Evolutionary conservation across 2,329 filamentous ascomycete genomes (phyloP).

Genomic region (Alternaria longipes): DNA sequence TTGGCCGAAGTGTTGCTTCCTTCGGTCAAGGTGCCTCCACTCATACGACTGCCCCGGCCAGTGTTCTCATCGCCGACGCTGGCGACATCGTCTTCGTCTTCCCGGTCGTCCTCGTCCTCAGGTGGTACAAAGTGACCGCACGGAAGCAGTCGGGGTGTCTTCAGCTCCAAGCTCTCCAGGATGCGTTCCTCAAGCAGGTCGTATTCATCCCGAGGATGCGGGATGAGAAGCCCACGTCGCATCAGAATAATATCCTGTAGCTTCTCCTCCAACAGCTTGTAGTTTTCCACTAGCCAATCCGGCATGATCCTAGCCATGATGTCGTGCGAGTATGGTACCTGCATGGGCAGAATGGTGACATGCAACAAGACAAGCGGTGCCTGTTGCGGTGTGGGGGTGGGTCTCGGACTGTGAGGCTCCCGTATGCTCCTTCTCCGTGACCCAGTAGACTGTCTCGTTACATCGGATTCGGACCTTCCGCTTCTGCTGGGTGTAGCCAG

Average conservation of each 20-base stretch:
- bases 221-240: conserved; percentile 76
- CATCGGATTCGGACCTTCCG: conserved; percentile 42
- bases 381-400: conserved; percentile 53
- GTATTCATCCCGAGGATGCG: conserved; percentile 82
- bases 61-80: conserved; percentile 41
- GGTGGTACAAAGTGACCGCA: conserved; percentile 75
- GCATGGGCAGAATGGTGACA: conserved; percentile 76
- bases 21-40: conserved; percentile 45
- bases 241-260: conserved; percentile 74
- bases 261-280: conserved; percentile 73
- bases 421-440: conserved; percentile 39
- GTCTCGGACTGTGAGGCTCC: conserved; percentile 40
- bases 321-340: conserved; percentile 67
- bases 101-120: conserved; percentile 51
- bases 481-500: conserved; percentile 44
- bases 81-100: conserved; percentile 46
- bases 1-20: conserved; percentile 34
- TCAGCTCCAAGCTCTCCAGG: conserved; percentile 77
- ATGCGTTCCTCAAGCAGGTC: conserved; percentile 81
- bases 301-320: conserved; percentile 62
- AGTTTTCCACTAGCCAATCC: conserved; percentile 64
- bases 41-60: conserved; percentile 50
- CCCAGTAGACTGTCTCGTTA: conserved; percentile 39
- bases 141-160: conserved; percentile 73
- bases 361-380: conserved; percentile 80